Conservation (phyloP, 371 early-diverging fungal genomes). For the Dinochytrium kinnereticum region DNA sequence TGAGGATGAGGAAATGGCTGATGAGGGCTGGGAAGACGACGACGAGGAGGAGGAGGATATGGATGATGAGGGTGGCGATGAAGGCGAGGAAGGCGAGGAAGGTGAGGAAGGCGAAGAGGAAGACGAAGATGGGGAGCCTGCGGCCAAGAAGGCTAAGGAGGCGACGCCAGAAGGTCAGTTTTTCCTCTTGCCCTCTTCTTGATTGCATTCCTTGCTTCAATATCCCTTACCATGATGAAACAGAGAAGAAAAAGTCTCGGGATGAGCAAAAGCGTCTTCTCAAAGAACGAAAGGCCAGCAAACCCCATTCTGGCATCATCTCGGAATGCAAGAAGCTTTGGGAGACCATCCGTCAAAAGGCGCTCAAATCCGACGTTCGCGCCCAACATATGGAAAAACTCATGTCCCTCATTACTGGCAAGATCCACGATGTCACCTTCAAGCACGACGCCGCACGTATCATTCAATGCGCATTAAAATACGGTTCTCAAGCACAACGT, state of each 20-base stretch:
- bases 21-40: conserved; percentile 5
- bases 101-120: conserved; percentile 16
- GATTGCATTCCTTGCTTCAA: background rate
- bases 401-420: conserved; percentile 81
- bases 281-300: conserved; percentile 70
- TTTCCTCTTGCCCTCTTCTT: background rate
- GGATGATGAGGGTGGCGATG: too few species aligned
- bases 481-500: conserved; percentile 82
- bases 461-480: conserved; percentile 89
- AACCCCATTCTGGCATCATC: conserved; percentile 76
- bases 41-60: conserved; percentile 9
- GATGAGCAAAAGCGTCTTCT: conserved; percentile 64
- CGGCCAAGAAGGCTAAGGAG: conserved; percentile 17
- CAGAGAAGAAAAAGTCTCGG: conserved; percentile 40
- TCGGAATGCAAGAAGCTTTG: conserved; percentile 79
- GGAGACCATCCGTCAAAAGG: conserved; percentile 84
- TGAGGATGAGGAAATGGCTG: conserved; percentile 13
- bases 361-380: conserved; percentile 68
- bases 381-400: conserved; percentile 72
- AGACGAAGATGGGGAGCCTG: conserved; percentile 20
- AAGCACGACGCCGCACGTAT: conserved; percentile 96
- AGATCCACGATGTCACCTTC: conserved; percentile 87
- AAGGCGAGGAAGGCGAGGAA: conserved; percentile 16
- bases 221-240: background rate
- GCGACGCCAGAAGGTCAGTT: background rate